These are phyloP conservation scores for Vitis cinerea DNA, from an alignment of 164 flowering plant species.

Conservation along the genomic window DNA sequence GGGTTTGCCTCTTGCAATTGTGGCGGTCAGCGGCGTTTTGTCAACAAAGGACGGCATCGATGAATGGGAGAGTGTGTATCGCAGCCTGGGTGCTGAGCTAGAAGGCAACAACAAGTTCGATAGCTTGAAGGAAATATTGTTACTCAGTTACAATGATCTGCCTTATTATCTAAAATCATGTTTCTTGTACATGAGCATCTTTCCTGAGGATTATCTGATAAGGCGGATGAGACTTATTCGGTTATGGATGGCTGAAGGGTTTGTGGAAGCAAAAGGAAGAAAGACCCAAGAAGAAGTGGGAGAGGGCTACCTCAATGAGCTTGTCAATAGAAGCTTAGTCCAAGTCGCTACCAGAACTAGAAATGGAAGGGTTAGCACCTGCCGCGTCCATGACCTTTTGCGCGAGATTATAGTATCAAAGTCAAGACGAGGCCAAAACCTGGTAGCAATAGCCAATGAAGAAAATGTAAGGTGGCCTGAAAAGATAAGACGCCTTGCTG, in stretches of 20 bases:
- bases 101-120: constrained; percentile 15
- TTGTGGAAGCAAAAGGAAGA: constrained; percentile 19
- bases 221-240: constrained; percentile 16
- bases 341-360: constrained; percentile 13
- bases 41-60: constrained; percentile 19
- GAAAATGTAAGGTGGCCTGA: constrained; percentile 6
- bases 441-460: constrained; percentile 9
- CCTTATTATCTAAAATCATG: constrained; percentile 23
- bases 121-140: constrained; percentile 13
- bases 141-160: constrained; percentile 25
- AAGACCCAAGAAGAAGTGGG: constrained; percentile 28
- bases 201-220: constrained; percentile 21
- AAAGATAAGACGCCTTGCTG: constrained; percentile 9
- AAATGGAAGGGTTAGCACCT: constrained; percentile 21
- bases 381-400: constrained; percentile 18
- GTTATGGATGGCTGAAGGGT: constrained; percentile 29
- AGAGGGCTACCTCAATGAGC: constrained; percentile 25
- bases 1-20: constrained; percentile 31
- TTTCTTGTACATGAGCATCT: constrained; percentile 20
- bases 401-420: constrained; percentile 14
- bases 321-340: constrained; percentile 21
- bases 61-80: constrained; percentile 17
- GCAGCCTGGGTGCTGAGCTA: constrained; percentile 15
- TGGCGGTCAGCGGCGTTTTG: constrained; percentile 22
- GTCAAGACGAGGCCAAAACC: constrained; percentile 15